Evolutionary conservation across 306 rosid genomes (phyloP).

Genomic region (Hippophae rhamnoides): DNA sequence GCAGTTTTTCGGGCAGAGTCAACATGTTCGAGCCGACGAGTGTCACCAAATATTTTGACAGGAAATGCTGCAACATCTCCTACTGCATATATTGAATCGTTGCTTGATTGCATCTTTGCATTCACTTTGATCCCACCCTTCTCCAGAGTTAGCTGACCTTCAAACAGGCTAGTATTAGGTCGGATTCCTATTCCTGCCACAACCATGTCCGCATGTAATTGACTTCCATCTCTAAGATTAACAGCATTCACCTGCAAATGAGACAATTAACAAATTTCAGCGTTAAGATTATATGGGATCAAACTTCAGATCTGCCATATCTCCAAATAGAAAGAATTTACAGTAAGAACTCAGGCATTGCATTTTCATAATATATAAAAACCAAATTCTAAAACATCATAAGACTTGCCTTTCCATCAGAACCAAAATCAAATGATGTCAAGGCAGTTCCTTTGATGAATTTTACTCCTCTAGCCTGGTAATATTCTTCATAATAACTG

Average conservation of each 20-base stretch:
- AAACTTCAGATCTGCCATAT: no score
- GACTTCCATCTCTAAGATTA: slow-evolving; percentile 69
- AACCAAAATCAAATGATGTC: slow-evolving; percentile 74
- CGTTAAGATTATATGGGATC: not conserved
- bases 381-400: not conserved
- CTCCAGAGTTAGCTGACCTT: slow-evolving; percentile 93
- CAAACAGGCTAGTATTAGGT: slow-evolving; percentile 89
- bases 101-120: slow-evolving; percentile 80
- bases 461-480: slow-evolving; percentile 69
- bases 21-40: slow-evolving; percentile 88
- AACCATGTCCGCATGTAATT: slow-evolving; percentile 69
- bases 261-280: slow-evolving; percentile 5
- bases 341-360: not conserved
- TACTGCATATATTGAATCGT: slow-evolving; percentile 75
- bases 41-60: slow-evolving; percentile 77
- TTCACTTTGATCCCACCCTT: slow-evolving; percentile 99
- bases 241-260: slow-evolving; percentile 68
- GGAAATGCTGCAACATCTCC: slow-evolving; percentile 99
- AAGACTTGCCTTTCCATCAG: slow-evolving; percentile 57
- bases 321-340: not conserved
- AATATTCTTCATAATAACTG: slow-evolving; percentile 75
- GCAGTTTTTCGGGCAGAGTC: slow-evolving; percentile 90
- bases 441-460: slow-evolving; percentile 83
- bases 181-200: slow-evolving; percentile 98
- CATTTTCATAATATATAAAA: no score